Evolutionary conservation across 768 basidiomycete genomes (phyloP).

Genomic region (Mycena alexandri): DNA sequence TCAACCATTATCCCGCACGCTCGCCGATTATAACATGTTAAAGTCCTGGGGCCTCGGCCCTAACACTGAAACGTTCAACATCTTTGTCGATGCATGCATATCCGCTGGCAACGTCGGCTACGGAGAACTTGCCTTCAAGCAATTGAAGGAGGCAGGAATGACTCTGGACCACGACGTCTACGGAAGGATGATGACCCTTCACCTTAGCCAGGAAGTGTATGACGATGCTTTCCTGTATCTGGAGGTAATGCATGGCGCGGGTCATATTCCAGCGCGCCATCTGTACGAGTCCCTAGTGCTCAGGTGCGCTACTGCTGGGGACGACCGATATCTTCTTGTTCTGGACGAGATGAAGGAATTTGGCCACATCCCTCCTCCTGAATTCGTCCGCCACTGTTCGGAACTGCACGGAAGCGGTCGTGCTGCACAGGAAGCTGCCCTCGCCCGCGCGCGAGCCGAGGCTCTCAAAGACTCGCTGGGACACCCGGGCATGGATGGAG

Average conservation of each 20-base stretch:
- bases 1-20: conserved; percentile 79
- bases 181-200: conserved; percentile 75
- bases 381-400: conserved; percentile 25
- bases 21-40: conserved; percentile 80
- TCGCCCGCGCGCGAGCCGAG: conserved; percentile 1
- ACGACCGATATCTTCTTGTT: conserved; percentile 74
- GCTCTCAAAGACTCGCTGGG: neutral
- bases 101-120: conserved; percentile 69
- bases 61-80: conserved; percentile 75
- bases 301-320: conserved; percentile 67
- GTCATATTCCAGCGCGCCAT: conserved; percentile 62
- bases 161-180: conserved; percentile 72
- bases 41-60: conserved; percentile 67
- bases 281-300: conserved; percentile 73
- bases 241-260: conserved; percentile 85
- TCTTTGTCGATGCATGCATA: conserved; percentile 76
- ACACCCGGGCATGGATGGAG: conserved; percentile 41
- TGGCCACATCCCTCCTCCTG: conserved; percentile 57
- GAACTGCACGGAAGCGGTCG: neutral
- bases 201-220: conserved; percentile 77
- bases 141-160: conserved; percentile 71
- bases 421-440: conserved; percentile 6
- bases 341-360: conserved; percentile 78
- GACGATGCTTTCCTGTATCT: conserved; percentile 92
- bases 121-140: conserved; percentile 74